Percentiles rank a stretch among this genome's conserved stretches.
Evolutionary conservation across 441 rosid genomes (phyloP).

Genomic region (Bruguiera hainesii): DNA sequence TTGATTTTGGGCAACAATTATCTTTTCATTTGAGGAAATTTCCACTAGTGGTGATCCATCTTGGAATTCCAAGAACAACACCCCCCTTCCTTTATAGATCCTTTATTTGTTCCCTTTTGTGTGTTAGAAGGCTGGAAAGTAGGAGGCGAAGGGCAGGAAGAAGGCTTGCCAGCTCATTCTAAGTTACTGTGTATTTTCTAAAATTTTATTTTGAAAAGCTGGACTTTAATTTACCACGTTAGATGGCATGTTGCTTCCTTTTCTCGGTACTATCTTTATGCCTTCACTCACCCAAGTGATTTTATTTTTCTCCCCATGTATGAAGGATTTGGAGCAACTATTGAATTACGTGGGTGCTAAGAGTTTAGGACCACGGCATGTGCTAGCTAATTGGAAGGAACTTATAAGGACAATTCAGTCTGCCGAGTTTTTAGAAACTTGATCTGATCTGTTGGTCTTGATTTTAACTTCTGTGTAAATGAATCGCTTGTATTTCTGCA

Average conservation of each 20-base stretch:
- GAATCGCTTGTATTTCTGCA: constrained; percentile 27
- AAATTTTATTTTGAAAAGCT: too few species aligned
- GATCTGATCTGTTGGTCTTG: constrained; percentile 19
- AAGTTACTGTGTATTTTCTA: too few species aligned
- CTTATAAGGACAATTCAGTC: constrained; percentile 71
- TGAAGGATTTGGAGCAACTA: constrained; percentile 93
- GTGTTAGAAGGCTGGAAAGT: too few species aligned
- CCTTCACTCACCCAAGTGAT: background rate
- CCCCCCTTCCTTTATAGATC: too few species aligned
- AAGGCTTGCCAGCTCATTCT: too few species aligned
- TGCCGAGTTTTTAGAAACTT: constrained; percentile 60
- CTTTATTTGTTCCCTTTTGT: too few species aligned
- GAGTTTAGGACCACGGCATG: constrained; percentile 89
- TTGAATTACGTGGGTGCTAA: constrained; percentile 67
- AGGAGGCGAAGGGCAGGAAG: too few species aligned
- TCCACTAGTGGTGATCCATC: too few species aligned
- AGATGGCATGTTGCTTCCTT: background rate
- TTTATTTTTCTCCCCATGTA: constrained; percentile 9
- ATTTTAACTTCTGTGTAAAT: constrained; percentile 28
- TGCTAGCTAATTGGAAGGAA: constrained; percentile 88
- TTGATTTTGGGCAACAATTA: too few species aligned
- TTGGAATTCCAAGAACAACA: too few species aligned
- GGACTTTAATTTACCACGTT: too few species aligned
- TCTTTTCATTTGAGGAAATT: too few species aligned
- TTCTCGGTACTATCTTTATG: background rate